Evolutionary conservation across 768 basidiomycete species (phyloP).

Genomic region (Candolleomyces efflorescens): DNA sequence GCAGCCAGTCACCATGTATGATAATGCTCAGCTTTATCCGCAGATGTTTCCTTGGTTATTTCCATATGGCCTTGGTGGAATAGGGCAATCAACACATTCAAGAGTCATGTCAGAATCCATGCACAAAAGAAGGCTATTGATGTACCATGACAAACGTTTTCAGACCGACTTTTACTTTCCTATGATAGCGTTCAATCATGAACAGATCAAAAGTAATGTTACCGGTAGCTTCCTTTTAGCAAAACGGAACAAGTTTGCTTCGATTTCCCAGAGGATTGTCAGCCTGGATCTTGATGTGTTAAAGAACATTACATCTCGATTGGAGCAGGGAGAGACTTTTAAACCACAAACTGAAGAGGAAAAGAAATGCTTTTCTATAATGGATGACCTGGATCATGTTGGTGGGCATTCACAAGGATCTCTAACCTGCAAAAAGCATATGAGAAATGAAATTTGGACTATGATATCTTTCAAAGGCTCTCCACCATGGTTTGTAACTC

Average conservation of each 20-base stretch:
- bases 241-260: conserved; percentile 14
- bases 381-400: background rate
- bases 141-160: conserved; percentile 33
- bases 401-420: background rate
- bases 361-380: background rate
- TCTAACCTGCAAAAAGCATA: conserved; percentile 14
- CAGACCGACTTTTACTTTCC: conserved; percentile 27
- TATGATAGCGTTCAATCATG: conserved; percentile 27
- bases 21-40: background rate
- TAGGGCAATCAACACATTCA: conserved; percentile 8
- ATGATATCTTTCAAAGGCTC: conserved; percentile 18
- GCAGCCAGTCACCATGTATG: background rate
- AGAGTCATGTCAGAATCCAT: conserved; percentile 8
- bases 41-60: conserved; percentile 17
- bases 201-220: conserved; percentile 23
- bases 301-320: background rate
- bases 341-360: background rate
- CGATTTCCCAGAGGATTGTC: conserved; percentile 15
- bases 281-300: conserved; percentile 16
- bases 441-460: conserved; percentile 16
- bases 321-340: background rate
- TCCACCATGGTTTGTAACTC: conserved; percentile 32
- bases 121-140: conserved; percentile 19
- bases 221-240: background rate
- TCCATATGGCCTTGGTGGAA: background rate